Evolutionary conservation across 202 grass and related monocot species (phyloP).

Genomic region (Sporobolus alterniflorus): DNA sequence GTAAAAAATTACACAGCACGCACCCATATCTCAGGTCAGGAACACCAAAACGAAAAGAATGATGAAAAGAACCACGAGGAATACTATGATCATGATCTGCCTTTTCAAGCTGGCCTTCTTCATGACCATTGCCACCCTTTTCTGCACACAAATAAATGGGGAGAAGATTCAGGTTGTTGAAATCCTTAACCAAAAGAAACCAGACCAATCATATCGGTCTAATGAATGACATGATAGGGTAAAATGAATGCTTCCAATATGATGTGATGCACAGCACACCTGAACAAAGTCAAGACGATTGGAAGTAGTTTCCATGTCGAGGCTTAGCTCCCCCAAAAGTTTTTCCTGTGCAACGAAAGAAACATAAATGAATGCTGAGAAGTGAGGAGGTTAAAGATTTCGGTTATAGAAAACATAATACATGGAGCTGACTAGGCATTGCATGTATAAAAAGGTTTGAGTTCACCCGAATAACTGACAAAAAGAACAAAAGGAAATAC

Average conservation of each 20-base stretch:
- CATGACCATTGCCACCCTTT: slow-evolving; percentile 95
- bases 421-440: background rate
- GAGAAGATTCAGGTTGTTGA: background rate
- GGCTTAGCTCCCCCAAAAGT: slow-evolving; percentile 84
- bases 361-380: background rate
- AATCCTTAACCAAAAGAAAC: background rate
- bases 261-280: slow-evolving; percentile 37
- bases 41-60: slow-evolving; percentile 95
- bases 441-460: background rate
- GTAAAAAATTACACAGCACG: background rate
- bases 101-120: slow-evolving; percentile 88
- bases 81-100: slow-evolving; percentile 88
- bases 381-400: background rate
- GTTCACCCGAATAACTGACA: background rate
- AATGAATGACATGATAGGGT: background rate
- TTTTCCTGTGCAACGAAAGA: slow-evolving; percentile 52
- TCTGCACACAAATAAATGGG: slow-evolving; percentile 40
- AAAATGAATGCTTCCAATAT: background rate
- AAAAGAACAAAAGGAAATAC: background rate
- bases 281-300: slow-evolving; percentile 96
- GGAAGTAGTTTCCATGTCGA: slow-evolving; percentile 96
- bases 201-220: background rate
- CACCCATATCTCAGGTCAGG: slow-evolving; percentile 54
- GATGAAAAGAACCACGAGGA: slow-evolving; percentile 86
- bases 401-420: background rate